Percentiles rank a stretch among this genome's conserved stretches.
These are phyloP conservation scores for Ophiostoma australiae DNA, from an alignment of 2,329 filamentous ascomycete species.

Conservation along the genomic window DNA sequence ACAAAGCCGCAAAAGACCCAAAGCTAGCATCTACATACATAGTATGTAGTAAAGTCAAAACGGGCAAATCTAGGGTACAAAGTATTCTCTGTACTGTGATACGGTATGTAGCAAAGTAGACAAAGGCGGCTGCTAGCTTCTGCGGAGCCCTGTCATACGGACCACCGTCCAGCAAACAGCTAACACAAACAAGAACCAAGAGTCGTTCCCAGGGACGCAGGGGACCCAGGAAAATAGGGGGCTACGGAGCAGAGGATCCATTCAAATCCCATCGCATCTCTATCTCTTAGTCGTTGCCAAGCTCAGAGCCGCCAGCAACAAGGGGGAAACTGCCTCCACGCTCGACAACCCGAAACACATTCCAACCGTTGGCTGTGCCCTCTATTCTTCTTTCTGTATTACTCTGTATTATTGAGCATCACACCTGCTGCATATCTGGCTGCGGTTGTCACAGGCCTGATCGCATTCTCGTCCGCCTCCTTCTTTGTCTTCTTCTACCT, in stretches of 20 bases:
- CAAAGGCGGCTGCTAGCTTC: constrained; percentile 2
- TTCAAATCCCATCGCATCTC: constrained; percentile 16
- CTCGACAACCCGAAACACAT: constrained; percentile 26
- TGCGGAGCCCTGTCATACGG: not conserved
- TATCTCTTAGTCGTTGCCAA: constrained; percentile 18
- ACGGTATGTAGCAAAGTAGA: not conserved
- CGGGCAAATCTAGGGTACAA: not conserved
- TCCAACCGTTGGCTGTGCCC: constrained; percentile 24
- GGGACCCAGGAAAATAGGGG: constrained; percentile 18
- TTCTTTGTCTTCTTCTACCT: not conserved
- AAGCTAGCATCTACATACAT: not conserved
- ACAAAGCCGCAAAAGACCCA: not conserved
- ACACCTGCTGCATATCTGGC: not conserved
- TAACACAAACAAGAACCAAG: constrained; percentile 10
- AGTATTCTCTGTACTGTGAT: no score
- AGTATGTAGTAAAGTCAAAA: not conserved
- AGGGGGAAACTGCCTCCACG: constrained; percentile 15
- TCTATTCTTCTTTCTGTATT: no score
- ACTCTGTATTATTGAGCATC: not conserved
- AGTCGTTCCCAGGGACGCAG: not conserved
- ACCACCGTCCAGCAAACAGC: not conserved
- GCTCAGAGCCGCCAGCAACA: constrained; percentile 21
- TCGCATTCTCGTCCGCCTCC: constrained; percentile 15
- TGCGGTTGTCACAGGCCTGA: constrained; percentile 17
- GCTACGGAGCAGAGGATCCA: constrained; percentile 18